These are phyloP conservation scores for Clonostachys chloroleuca DNA, from an alignment of 2,329 filamentous ascomycete genomes.

Conservation along the genomic window DNA sequence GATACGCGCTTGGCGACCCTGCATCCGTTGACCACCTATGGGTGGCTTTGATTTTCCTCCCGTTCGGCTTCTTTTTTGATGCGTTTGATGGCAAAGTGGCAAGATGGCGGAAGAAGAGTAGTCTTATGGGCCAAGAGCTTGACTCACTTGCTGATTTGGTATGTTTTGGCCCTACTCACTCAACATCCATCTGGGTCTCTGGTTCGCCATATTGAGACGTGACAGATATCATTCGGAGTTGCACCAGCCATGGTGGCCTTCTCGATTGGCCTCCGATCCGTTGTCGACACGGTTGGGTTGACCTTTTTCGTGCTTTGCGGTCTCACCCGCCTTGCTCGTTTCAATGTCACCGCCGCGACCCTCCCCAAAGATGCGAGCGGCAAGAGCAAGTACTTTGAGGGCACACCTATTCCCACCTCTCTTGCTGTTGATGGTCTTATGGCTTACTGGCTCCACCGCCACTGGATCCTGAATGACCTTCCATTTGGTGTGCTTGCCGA, in stretches of 20 bases:
- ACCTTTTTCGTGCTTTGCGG: constrained; percentile 93
- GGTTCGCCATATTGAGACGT: not conserved
- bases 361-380: constrained; percentile 89
- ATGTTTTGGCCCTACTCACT: constrained; percentile 24
- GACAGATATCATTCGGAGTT: constrained; percentile 89
- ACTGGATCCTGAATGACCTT: constrained; percentile 75
- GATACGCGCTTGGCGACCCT: constrained; percentile 78
- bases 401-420: constrained; percentile 91
- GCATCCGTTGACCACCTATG: constrained; percentile 67
- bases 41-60: constrained; percentile 80
- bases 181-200: not conserved
- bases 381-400: constrained; percentile 95
- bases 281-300: constrained; percentile 74
- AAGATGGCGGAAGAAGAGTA: constrained; percentile 94
- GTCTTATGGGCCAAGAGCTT: constrained; percentile 95
- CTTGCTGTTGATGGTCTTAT: constrained; percentile 77
- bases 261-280: constrained; percentile 80
- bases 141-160: constrained; percentile 95
- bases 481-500: constrained; percentile 67
- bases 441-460: constrained; percentile 82
- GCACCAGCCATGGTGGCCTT: constrained; percentile 86
- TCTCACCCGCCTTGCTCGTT: constrained; percentile 86
- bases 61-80: constrained; percentile 93
- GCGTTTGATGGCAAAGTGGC: constrained; percentile 97
- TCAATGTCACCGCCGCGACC: constrained; percentile 90